These are phyloP conservation scores for Arctostaphylos glauca DNA, from an alignment of 148 eudicot genomes.

Conservation along the genomic window DNA sequence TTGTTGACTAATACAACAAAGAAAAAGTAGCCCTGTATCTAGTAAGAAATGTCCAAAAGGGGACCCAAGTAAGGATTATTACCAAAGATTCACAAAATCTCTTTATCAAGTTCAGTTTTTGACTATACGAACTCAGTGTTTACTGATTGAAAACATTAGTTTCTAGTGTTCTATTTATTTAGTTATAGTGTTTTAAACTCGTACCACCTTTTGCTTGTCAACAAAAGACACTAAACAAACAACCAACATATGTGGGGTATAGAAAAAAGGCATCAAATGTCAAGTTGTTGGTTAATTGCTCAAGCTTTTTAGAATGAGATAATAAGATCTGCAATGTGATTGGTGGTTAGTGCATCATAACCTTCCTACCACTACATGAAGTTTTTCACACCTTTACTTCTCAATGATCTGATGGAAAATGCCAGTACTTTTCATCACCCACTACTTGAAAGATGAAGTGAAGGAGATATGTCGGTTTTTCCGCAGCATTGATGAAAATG, in stretches of 20 bases:
- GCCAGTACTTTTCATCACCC: constrained; percentile 9
- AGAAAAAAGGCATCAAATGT: constrained; percentile 21
- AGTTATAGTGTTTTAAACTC: neutral
- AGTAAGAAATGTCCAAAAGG: constrained; percentile 12
- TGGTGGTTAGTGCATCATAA: constrained; percentile 26
- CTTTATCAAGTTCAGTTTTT: constrained; percentile 8
- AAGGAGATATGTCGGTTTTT: constrained; percentile 17
- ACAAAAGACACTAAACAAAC: constrained; percentile 21
- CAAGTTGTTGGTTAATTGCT: constrained; percentile 23
- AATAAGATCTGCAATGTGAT: constrained; percentile 15
- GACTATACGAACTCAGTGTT: neutral
- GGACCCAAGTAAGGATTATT: constrained; percentile 13
- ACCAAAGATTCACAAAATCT: constrained; percentile 32
- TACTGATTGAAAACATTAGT: neutral
- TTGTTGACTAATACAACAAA: constrained; percentile 13
- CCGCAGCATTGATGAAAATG: constrained; percentile 13
- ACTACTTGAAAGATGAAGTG: neutral
- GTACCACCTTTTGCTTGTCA: constrained; percentile 16
- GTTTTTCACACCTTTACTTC: constrained; percentile 13
- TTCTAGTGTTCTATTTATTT: neutral
- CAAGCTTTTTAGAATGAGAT: constrained; percentile 8
- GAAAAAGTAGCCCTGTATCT: constrained; percentile 12
- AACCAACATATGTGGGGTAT: constrained; percentile 18
- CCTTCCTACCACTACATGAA: constrained; percentile 6
- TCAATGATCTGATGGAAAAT: constrained; percentile 12